Base-by-base conservation (phyloP, 305 asterid species). In the Fraxinus xanthoxyloides region DNA sequence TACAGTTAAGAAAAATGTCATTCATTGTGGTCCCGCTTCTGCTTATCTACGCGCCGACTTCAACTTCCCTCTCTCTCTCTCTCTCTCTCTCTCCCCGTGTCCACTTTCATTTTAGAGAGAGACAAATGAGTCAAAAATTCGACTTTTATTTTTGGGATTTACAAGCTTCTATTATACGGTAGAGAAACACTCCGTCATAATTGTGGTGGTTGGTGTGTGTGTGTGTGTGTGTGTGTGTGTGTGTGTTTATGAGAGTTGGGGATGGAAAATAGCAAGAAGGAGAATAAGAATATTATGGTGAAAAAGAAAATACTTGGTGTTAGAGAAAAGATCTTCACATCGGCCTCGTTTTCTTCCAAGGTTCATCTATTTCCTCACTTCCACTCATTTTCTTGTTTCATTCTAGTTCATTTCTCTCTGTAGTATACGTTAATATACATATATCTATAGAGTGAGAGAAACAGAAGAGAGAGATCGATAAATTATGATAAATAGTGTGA, bases 81-180 rank as follows among this genome's bases (percentile, higher is more conserved):
- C 69, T 54, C n/a, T n/a, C n/a, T n/a, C n/a, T n/a, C n/a, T n/a
- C n/a, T n/a, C n/a, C 26, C 10, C 10, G 8, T n/a, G 24, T 19
- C 28, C 69, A n/a, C 69, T 19, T 23, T 59, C 30, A 19, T n/a
- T 7, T 59, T 19, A 56, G 70, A 54, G 78, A 63, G 72, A 4
- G 86, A 82, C 79, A 56, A 7, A 74, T 79, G 90, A 79, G 85
- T 78, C 84, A n/a, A 48, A 12, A 75, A 48, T 79, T 84, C 78
- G 83, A 83, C 91, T 85, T 51, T 51, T 51, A 17, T 2, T 13
- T 89, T 85, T 84, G 80, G 80, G 82, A 56, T 76, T 83, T 81
- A 77, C 86, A 85, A 78, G 48, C 91, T 84, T 89, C 84, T 78
- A 75, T 4, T 73, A 84, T 90, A 90, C 94, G 94, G 86, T 85